These are phyloP conservation scores for Ceratobasidium sp. DNA, from an alignment of 1,284 basidiomycete genomes.

Conservation along the genomic window DNA sequence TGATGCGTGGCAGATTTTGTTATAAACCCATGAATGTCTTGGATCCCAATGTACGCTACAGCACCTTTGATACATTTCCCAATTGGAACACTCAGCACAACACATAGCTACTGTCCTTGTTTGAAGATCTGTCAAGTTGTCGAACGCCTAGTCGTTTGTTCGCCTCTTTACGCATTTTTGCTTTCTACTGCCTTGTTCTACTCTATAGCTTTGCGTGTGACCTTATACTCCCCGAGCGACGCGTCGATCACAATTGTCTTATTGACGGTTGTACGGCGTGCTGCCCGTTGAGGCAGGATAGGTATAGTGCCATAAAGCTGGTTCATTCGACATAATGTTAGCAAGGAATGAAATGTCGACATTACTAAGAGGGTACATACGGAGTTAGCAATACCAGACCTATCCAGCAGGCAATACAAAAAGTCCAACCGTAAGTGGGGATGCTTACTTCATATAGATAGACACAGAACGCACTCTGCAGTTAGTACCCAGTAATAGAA, in stretches of 20 bases:
- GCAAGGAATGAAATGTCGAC: neutral
- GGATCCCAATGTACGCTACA: too few species aligned
- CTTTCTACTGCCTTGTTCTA: slow-evolving; percentile 46
- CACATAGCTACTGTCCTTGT: slow-evolving; percentile 62
- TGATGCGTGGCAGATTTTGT: too few species aligned
- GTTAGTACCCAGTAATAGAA: slow-evolving; percentile 57
- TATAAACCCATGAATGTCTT: too few species aligned
- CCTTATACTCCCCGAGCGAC: slow-evolving; percentile 56
- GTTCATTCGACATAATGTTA: neutral
- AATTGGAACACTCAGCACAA: too few species aligned
- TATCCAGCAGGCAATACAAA: slow-evolving; percentile 58
- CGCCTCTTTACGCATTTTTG: slow-evolving; percentile 48
- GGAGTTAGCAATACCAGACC: slow-evolving; percentile 53
- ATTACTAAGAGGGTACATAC: slow-evolving; percentile 44
- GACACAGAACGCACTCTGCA: slow-evolving; percentile 54
- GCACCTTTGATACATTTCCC: too few species aligned
- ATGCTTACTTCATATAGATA: neutral
- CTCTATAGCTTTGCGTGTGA: slow-evolving; percentile 45
- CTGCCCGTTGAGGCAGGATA: slow-evolving; percentile 57
- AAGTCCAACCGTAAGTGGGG: too few species aligned
- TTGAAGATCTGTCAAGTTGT: slow-evolving; percentile 59
- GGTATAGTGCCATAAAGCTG: slow-evolving; percentile 56
- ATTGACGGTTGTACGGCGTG: slow-evolving; percentile 58
- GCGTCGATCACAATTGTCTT: slow-evolving; percentile 56
- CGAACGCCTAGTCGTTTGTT: slow-evolving; percentile 58